A percentile compares a stretch with the other conserved stretches of the same genome.
Evolutionary conservation across 805 yeast genomes (phyloP).

Genomic region (Brettanomyces nanus): DNA sequence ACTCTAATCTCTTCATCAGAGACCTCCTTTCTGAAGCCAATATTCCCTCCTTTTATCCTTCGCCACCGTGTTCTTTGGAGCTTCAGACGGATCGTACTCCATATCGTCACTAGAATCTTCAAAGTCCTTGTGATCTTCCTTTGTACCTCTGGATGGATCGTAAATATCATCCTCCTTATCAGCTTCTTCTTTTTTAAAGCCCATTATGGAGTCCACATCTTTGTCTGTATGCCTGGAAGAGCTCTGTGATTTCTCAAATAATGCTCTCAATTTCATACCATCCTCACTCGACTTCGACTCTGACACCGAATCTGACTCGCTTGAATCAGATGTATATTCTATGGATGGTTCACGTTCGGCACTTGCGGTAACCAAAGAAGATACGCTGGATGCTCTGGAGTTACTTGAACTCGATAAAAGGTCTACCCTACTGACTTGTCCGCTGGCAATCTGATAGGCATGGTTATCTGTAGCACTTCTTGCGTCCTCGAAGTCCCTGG

Average conservation of each 20-base stretch:
- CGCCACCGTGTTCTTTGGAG: neutral
- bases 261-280: conserved; percentile 11
- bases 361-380: neutral
- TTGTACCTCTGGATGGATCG: too few species aligned
- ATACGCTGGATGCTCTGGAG: neutral
- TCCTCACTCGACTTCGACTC: neutral
- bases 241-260: conserved; percentile 14
- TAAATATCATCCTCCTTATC: conserved; percentile 9
- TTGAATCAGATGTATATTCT: conserved; percentile 1
- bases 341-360: neutral
- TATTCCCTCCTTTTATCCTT: conserved; percentile 23
- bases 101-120: conserved; percentile 20
- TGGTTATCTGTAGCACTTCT: conserved; percentile 53
- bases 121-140: conserved; percentile 14
- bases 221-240: conserved; percentile 1
- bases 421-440: conserved; percentile 8
- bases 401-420: conserved; percentile 6
- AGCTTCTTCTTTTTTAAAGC: conserved; percentile 13
- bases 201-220: conserved; percentile 20
- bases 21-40: conserved; percentile 31
- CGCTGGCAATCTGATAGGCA: conserved; percentile 34
- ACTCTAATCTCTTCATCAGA: too few species aligned
- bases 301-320: conserved; percentile 6
- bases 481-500: conserved; percentile 72
- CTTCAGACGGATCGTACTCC: conserved; percentile 7